phyloP scores from a whole-genome alignment of 768 basidiomycete species.

The Pulveroboletus sp. region DNA sequence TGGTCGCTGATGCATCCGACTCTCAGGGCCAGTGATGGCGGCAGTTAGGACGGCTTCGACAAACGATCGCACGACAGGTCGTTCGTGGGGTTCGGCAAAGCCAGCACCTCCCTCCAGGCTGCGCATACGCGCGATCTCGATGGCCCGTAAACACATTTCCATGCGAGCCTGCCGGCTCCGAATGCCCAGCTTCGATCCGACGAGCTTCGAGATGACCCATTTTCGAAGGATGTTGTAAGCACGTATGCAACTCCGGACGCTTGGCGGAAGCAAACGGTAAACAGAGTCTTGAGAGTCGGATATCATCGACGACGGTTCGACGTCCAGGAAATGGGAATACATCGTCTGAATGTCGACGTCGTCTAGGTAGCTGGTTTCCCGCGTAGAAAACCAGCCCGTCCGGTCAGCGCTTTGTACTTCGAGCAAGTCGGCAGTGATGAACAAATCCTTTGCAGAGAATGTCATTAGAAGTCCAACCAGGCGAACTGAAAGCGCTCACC shows the following conservation, averaged over 20 bases:
- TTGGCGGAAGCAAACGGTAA: conserved; percentile 72
- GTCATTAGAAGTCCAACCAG: conserved; percentile 6
- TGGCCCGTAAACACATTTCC: conserved; percentile 64
- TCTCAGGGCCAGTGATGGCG: conserved; percentile 75
- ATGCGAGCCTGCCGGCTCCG: conserved; percentile 65
- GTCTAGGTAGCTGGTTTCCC: conserved; percentile 56
- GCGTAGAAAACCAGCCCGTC: conserved; percentile 67
- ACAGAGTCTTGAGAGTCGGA: conserved; percentile 68
- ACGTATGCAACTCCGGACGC: conserved; percentile 70
- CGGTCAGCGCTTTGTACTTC: conserved; percentile 79
- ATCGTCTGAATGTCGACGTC: conserved; percentile 76
- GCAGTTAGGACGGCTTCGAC: conserved; percentile 73
- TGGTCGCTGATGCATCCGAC: conserved; percentile 70
- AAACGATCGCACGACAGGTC: conserved; percentile 71
- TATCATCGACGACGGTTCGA: conserved; percentile 69
- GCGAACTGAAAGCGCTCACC: conserved; percentile 36
- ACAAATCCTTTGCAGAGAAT: conserved; percentile 55
- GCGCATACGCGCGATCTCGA: conserved; percentile 70
- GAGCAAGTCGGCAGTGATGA: conserved; percentile 70
- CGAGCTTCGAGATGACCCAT: conserved; percentile 71
- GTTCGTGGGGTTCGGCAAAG: conserved; percentile 43
- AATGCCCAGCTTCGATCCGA: conserved; percentile 59
- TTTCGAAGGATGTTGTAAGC: conserved; percentile 74
- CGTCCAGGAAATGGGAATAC: conserved; percentile 66
- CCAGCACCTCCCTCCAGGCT: conserved; percentile 40